Conservation (phyloP, 2,329 filamentous ascomycete genomes). For the Malbranchea zuffiana region DNA sequence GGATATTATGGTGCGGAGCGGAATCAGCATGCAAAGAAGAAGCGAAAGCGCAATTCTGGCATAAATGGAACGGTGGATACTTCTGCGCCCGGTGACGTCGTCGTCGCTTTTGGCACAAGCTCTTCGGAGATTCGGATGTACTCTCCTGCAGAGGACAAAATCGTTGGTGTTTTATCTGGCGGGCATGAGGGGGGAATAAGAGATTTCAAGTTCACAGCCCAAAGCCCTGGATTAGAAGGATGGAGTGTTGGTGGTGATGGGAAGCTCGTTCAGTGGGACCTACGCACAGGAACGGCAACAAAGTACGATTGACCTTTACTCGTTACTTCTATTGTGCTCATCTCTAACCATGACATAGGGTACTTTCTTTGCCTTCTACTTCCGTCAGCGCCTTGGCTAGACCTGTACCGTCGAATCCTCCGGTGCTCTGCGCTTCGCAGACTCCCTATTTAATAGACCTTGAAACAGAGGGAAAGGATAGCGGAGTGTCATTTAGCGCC, state of each 20-base stretch:
- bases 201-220: constrained; percentile 41
- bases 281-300: constrained; percentile 33
- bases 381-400: constrained; percentile 33
- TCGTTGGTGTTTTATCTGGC: constrained; percentile 35
- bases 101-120: constrained; percentile 41
- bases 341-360: constrained; percentile 21
- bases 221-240: constrained; percentile 31
- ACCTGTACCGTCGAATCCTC: constrained; percentile 31
- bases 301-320: constrained; percentile 27
- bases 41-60: constrained; percentile 39
- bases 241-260: constrained; percentile 46
- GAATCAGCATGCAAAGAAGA: constrained; percentile 38
- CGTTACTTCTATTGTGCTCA: constrained; percentile 5
- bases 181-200: constrained; percentile 39
- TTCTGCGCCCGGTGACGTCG: constrained; percentile 31
- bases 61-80: constrained; percentile 28
- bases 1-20: constrained; percentile 35
- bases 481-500: constrained; percentile 36
- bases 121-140: constrained; percentile 41
- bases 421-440: constrained; percentile 42
- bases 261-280: constrained; percentile 44
- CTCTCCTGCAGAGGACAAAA: constrained; percentile 38
- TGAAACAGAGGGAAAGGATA: constrained; percentile 27
- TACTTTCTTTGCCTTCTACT: constrained; percentile 34
- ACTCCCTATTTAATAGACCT: constrained; percentile 38